Evolutionary conservation across 352 stramenopile species (phyloP), one percentile per base, ranked within the genome.

Genomic region (Phytophthora hibernalis): DNA sequence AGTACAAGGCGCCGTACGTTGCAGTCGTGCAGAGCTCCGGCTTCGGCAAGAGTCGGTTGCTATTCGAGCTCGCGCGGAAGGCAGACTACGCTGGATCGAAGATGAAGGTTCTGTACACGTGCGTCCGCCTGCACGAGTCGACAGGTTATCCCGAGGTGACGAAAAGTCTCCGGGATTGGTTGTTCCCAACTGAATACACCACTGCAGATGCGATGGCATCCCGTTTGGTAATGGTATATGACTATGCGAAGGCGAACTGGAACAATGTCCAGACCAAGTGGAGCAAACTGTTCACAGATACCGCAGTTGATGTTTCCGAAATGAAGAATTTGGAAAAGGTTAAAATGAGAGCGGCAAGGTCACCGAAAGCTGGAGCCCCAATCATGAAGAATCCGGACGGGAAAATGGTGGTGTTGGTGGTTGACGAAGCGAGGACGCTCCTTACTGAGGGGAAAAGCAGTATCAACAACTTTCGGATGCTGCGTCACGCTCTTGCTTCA

Each of bases 91-190:
- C n/a, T n/a, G n/a, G n/a, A 11, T 9, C 15, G 12, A 22, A 21
- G 38, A 55, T 51, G 11, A 26, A 12, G 28, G 51, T 64, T 35
- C 28, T 69, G 44, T 64, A 69, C 20, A 55, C 48, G n/a, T 68
- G 60, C 28, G 21, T 33, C 5, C 54, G 54, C 31, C 5, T 33
- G 18, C 13, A 54, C 12, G 33, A 51, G 10, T 64, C 62, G n/a
- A 61, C 54, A n/a, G 38, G 62, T 20, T 70, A 22, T 30, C 48
- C 48, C 11, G 21, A 40, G 16, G 48, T 37, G 22, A 70, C 54
- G 15, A 9, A 1, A 15, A 1, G 26, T 1, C 54, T 61, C 45
- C 24, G 47, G 2, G 13, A 60, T 2, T 64, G 62, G 54, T 43
- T 68, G 61, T 62, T 68, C 63, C 21, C 45, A 12, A 15, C 15